Conservation (phyloP, 352 stramenopile genomes). For the Pythium myriotylum region DNA sequence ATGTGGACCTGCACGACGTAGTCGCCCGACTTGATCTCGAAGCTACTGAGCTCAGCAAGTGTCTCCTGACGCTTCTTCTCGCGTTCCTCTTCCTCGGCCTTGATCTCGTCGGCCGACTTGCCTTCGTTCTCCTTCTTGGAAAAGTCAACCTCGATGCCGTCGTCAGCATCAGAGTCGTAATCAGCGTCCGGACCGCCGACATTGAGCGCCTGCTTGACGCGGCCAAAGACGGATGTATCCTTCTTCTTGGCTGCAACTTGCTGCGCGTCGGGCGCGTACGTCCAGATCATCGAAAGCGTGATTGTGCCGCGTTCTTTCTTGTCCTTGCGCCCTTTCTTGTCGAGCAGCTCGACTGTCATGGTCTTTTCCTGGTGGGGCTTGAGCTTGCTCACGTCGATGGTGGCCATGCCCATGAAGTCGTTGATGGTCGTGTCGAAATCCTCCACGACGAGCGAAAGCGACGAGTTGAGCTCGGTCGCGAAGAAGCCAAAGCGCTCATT, state of each 20-base stretch:
- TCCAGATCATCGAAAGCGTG: conserved; percentile 63
- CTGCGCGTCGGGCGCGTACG: conserved; percentile 46
- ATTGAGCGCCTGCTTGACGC: conserved; percentile 36
- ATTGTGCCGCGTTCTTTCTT: conserved; percentile 64
- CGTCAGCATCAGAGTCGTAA: conserved; percentile 74
- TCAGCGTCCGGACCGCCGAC: conserved; percentile 67
- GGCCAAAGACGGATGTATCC: conserved; percentile 56
- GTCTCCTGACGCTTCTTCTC: conserved; percentile 79
- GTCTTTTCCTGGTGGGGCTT: conserved; percentile 56
- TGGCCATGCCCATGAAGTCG: conserved; percentile 77
- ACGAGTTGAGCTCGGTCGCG: conserved; percentile 53
- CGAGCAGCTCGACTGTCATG: conserved; percentile 56
- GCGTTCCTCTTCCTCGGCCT: conserved; percentile 68
- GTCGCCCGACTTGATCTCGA: conserved; percentile 88
- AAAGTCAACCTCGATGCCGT: conserved; percentile 66
- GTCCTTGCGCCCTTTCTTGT: conserved; percentile 69
- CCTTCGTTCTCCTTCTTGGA: conserved; percentile 48
- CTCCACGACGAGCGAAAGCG: conserved; percentile 59
- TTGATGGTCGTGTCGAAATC: conserved; percentile 80
- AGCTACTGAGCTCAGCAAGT: conserved; percentile 70
- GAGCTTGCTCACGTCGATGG: conserved; percentile 57
- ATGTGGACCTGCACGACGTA: conserved; percentile 90
- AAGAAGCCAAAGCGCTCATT: conserved; percentile 81
- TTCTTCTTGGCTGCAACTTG: conserved; percentile 78
- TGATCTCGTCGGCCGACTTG: conserved; percentile 66